Conservation (phyloP, 1,284 basidiomycete genomes). For the Cryptococcus sp. region DNA sequence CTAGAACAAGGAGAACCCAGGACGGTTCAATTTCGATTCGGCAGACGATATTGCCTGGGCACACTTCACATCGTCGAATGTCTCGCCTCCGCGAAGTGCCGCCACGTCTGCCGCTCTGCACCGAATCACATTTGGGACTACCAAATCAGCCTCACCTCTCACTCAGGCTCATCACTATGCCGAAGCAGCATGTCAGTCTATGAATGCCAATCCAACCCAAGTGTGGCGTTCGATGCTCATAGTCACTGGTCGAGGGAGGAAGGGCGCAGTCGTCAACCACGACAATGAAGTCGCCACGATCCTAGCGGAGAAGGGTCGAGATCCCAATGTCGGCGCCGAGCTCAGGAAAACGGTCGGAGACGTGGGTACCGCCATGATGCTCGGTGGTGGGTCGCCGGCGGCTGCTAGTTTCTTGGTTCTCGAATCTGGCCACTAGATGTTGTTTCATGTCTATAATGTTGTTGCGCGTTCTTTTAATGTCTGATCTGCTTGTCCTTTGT, state of each 20-base stretch:
- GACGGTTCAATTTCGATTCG: slow-evolving; percentile 42
- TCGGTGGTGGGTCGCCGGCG: slow-evolving; percentile 50
- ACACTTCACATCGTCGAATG: slow-evolving; percentile 32
- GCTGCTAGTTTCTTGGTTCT: slow-evolving; percentile 64
- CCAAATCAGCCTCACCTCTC: slow-evolving; percentile 33
- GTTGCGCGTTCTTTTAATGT: too few relatives aligned
- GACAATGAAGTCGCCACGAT: slow-evolving; percentile 60
- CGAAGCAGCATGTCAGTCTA: slow-evolving; percentile 11
- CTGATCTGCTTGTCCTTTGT: too few relatives aligned
- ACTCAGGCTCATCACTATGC: slow-evolving; percentile 57
- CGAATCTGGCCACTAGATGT: slow-evolving; percentile 53
- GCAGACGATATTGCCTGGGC: slow-evolving; percentile 49
- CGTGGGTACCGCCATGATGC: slow-evolving; percentile 67
- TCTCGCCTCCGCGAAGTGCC: slow-evolving; percentile 11
- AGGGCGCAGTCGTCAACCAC: slow-evolving; percentile 59
- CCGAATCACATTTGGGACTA: slow-evolving; percentile 33
- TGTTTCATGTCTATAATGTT: too few relatives aligned
- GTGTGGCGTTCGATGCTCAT: slow-evolving; percentile 56
- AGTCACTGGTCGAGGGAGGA: slow-evolving; percentile 65
- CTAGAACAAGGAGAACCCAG: slow-evolving; percentile 1
- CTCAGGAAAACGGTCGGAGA: slow-evolving; percentile 77
- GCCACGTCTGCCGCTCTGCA: slow-evolving; percentile 16
- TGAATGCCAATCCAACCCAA: slow-evolving; percentile 44
- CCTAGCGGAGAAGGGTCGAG: slow-evolving; percentile 57
- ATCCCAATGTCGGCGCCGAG: slow-evolving; percentile 54